Base-by-base conservation (phyloP, 1,284 basidiomycete species). In the Mycosarcoma mackinlayi region DNA sequence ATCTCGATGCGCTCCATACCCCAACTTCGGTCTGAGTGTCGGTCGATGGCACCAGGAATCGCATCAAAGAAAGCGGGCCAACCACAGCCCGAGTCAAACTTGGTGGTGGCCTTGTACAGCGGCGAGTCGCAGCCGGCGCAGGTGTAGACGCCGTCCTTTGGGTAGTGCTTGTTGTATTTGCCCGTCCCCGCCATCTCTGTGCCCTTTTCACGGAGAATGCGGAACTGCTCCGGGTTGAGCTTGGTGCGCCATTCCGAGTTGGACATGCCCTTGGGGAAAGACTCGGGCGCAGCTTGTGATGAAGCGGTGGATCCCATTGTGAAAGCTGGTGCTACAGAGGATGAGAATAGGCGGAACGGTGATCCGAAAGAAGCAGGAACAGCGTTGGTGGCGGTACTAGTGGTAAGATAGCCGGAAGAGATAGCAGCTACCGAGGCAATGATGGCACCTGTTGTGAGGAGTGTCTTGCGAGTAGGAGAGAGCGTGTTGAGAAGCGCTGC, bases 41-140 rank as follows among this genome's bases (percentile, higher is more conserved):
- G 86, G 53, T 83, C 87, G n/a, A 96, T 92, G 13, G 94, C 92
- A 31, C 93, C 94, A 1, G 93, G 94, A 59, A 96, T 89, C 3
- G 92, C 92, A 79, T 95, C 93, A 81, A 91, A 97, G 86, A 94
- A 97, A 1, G 93, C 93, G n/a, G 93, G 94, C 93, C 93, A 97
- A 28, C 93, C 94, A 78, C 93, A 97, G 10, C 93, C 92, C 56
- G 91, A 93, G 76, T 91, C 87, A 84, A 96, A 97, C 84, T 97
- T 97, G 69, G 92, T 93, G 28, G 86, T 87, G 76, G 91, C 92
- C 85, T 85, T 84, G 71, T 85, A 85, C 16, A 83, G 74, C 2
- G 83, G 83, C 38, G 81, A 70, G 23, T 77, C 66, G 66, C 83
- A 84, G 6, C 81, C 83, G 0, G 82, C 83, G 42, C 83, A 84